Base-by-base conservation (phyloP, 2,329 filamentous ascomycete genomes). In the Diaporthe sp. region DNA sequence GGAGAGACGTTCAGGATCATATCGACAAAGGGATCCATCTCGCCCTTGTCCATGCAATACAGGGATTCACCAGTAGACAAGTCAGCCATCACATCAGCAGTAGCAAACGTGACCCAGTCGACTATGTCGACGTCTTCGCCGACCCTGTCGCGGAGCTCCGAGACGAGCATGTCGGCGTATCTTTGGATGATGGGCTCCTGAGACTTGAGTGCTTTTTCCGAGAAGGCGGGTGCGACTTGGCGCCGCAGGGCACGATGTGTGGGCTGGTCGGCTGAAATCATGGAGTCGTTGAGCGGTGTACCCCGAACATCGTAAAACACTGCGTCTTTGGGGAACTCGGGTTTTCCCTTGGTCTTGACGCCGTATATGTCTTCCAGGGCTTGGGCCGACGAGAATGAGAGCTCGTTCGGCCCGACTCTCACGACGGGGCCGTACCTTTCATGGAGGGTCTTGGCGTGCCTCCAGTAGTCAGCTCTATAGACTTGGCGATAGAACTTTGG, bases 151-250 rank as follows among this genome's bases (percentile, higher is more conserved):
- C 73, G 73, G 4, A 78, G 71, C 25, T 85, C 83, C 28, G 79
- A 79, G 57, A 87, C 77, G 58, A 87, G 82, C 28, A 85, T 76
- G 58, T 84, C 80, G 39, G 83, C 82, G 76, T 87, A 85, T 2
- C 79, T 80, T 71, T 82, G 80, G 76, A 87, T 78, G n/a, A 80
- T 62, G 4, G 77, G 74, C 72, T 80, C 78, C 44, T 80, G 79
- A 6, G 71, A 65, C 12, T 77, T 76, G 42, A 80, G 25, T 17
- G 75, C 77, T 10, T 78, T 61, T 15, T 79, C 79, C 25, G 78
- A 79, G 65, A 80, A 80, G 12, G 78, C 79, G 2, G 78, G 79
- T 4, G 75, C 70, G 53, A 80, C 79, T 12, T 79, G 70, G 3
- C 77, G 76, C 13, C 78, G 73, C 3, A 79, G 46, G 10, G 76